phyloP scores from a whole-genome alignment of 1,139 yeast species.

The Hansenula lynferdii region DNA sequence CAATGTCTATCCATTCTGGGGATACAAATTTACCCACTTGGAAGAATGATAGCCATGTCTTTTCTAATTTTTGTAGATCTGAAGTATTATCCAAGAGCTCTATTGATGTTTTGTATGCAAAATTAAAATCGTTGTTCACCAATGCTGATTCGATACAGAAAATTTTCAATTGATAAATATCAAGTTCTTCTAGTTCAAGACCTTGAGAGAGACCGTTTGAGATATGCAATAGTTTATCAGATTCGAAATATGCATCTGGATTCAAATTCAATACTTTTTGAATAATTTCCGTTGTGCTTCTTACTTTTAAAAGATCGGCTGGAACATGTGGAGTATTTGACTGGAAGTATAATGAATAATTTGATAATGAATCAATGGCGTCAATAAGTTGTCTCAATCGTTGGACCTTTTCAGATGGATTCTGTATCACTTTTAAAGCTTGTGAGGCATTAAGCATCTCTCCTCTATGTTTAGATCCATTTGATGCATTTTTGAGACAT shows the following conservation, averaged over 20 bases:
- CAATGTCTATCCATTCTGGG: conserved; percentile 40
- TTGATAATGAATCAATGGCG: conserved; percentile 28
- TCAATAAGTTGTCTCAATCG: conserved; percentile 33
- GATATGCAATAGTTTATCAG: conserved; percentile 38
- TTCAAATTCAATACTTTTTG: conserved; percentile 51
- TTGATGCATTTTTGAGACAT: conserved; percentile 44
- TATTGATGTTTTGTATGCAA: conserved; percentile 39
- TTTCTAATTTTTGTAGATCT: conserved; percentile 24
- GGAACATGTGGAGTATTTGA: conserved; percentile 36
- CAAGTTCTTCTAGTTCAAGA: conserved; percentile 17
- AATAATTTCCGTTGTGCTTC: conserved; percentile 28
- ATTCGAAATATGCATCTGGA: conserved; percentile 46
- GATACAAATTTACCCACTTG: conserved; percentile 45
- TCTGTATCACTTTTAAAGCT: conserved; percentile 34
- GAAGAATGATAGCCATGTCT: conserved; percentile 57
- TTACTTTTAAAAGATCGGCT: conserved; percentile 27
- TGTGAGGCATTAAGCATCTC: conserved; percentile 37
- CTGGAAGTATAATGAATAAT: conserved; percentile 32
- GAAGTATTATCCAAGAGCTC: conserved; percentile 21
- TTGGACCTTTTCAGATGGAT: conserved; percentile 31
- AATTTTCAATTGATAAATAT: conserved; percentile 8
- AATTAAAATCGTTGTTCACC: conserved; percentile 46
- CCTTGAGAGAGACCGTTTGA: conserved; percentile 36
- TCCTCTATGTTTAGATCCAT: conserved; percentile 45
- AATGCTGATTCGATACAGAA: conserved; percentile 54